These are phyloP conservation scores for Astrothelium subdiscretum DNA, from an alignment of 495 filamentous ascomycete species.

Conservation along the genomic window DNA sequence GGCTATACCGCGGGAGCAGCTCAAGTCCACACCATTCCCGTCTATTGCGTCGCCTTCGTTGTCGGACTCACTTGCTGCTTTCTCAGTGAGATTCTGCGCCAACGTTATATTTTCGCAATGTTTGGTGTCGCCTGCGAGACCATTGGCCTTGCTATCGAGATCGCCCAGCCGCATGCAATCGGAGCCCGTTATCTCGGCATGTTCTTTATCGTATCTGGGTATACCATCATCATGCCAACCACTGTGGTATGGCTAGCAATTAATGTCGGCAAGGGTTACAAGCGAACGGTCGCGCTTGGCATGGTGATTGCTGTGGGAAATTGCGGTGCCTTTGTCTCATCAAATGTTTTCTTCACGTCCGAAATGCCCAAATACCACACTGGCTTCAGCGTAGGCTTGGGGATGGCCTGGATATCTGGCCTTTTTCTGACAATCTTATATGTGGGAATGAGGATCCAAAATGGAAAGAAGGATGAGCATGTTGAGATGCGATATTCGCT, in stretches of 20 bases:
- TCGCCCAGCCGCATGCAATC: conserved; percentile 1
- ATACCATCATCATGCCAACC: conserved; percentile 7
- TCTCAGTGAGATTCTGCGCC: background rate
- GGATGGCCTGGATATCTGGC: conserved; percentile 9
- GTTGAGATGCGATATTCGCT: too few relatives aligned
- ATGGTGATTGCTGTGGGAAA: conserved; percentile 16
- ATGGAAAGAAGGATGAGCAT: conserved; percentile 7
- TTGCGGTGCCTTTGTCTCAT: conserved; percentile 12
- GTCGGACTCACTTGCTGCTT: background rate
- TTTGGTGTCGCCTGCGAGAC: background rate
- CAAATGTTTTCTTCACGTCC: conserved; percentile 12
- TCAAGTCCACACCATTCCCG: conserved; percentile 6
- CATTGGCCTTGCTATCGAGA: conserved; percentile 3
- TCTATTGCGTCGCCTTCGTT: conserved; percentile 3
- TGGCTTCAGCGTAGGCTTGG: conserved; percentile 16
- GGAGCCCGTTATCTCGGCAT: conserved; percentile 3
- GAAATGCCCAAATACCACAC: conserved; percentile 17
- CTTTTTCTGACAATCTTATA: conserved; percentile 10
- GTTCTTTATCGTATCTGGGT: conserved; percentile 1
- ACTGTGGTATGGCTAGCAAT: conserved; percentile 17
- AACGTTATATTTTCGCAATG: conserved; percentile 6
- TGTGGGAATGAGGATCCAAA: conserved; percentile 8
- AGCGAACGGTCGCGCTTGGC: conserved; percentile 15
- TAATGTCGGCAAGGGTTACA: conserved; percentile 18
- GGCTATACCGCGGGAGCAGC: conserved; percentile 5